Evolutionary conservation across 345 rosid genomes (phyloP).

Genomic region (Rhizophora apiculata): DNA sequence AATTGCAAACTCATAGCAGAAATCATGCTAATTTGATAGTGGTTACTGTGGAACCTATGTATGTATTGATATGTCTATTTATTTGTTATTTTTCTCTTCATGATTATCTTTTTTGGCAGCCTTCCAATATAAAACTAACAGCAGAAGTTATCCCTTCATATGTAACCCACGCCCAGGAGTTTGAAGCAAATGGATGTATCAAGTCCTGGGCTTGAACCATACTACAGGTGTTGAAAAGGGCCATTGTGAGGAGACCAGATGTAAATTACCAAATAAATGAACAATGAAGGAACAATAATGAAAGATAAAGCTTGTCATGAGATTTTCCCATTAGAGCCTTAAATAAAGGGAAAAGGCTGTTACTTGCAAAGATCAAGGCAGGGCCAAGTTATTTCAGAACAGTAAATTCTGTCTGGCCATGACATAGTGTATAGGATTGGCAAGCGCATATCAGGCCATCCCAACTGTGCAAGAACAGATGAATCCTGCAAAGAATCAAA

Average conservation of each 20-base stretch:
- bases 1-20: too few relatives aligned
- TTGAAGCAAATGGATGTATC: not conserved
- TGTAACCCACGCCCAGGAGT: not conserved
- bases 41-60: too few relatives aligned
- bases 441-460: constrained; percentile 96
- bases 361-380: constrained; percentile 97
- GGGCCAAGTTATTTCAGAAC: constrained; percentile 96
- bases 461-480: constrained; percentile 86
- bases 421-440: constrained; percentile 97
- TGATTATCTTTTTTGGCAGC: too few relatives aligned
- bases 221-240: not conserved
- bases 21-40: too few relatives aligned
- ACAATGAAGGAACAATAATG: not conserved
- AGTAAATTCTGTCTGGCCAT: constrained; percentile 91
- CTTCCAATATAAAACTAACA: too few relatives aligned
- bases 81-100: too few relatives aligned
- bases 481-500: constrained; percentile 61
- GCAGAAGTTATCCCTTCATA: too few relatives aligned
- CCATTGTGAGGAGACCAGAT: not conserved
- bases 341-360: constrained; percentile 17
- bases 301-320: not conserved
- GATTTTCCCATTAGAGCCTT: not conserved
- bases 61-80: too few relatives aligned
- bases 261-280: too few relatives aligned
- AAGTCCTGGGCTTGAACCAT: not conserved